Base-by-base conservation (phyloP, 139 green algal species). In the Coccomyxa sp. region DNA sequence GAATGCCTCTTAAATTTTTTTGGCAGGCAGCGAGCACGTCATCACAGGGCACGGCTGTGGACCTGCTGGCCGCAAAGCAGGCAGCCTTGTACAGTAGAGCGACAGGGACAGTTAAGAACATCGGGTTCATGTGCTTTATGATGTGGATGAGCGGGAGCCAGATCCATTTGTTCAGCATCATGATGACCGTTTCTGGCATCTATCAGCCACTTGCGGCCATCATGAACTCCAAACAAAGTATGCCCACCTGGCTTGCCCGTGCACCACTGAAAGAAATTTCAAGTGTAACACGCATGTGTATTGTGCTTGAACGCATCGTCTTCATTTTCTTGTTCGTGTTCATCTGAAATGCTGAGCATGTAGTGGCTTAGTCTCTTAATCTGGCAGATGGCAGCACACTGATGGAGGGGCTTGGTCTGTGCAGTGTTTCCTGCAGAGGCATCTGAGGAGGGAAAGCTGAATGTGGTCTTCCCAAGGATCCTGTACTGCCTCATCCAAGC, bases 161-260 rank as follows among this genome's bases (percentile, higher is more conserved):
- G 28, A 92, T 98, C 31, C 95, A 99, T 82, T 93, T 99, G 58
- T 98, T 99, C 89, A 94, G 85, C 85, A 97, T 99, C 82, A 94
- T 98, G 86, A 97, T 95, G 86, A 95, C 90, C 0, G 91, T 96
- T 57, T 92, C 85, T 32, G 92, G 95, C 28, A 87, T 99, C 57
- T 94, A 92, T 71, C 85, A 91, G 79, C 95, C 95, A 0, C 76
- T 98, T 0, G 92, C 87, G 28, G 91, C 93, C 17, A 97, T 98
- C 71, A 21, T 95, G 0, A 92, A 87, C 31, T 95, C 90, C 13
- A 88, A 82, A 15, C 83, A 94, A 82, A 88, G 93, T 95, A 77
- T 0, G 80, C 10, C 3, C 51, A 0, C 13, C 75, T 60, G 10
- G 32, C 67, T 58, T 57, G 9, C 9, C 30, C 77, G 1, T n/a